Evolutionary conservation across 2,329 filamentous ascomycete species (phyloP).

Genomic region (Colletotrichum lentis): DNA sequence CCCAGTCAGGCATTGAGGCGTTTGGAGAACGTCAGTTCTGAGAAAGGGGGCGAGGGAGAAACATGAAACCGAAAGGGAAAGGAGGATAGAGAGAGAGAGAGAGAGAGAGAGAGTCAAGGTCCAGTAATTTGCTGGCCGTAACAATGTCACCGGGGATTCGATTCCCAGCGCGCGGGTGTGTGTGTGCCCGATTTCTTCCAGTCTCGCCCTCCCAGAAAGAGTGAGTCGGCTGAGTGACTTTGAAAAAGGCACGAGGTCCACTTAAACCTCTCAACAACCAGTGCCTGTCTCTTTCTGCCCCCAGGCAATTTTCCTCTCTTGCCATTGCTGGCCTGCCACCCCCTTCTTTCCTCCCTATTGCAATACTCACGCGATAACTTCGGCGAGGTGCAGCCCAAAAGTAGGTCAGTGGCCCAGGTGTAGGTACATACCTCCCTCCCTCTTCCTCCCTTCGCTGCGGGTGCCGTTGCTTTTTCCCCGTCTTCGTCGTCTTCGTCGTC

Average conservation of each 20-base stretch:
- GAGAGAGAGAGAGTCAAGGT: background rate
- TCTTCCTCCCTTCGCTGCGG: background rate
- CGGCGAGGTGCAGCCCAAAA: conserved; percentile 16
- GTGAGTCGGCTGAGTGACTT: conserved; percentile 29
- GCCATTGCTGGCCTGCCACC: conserved; percentile 21
- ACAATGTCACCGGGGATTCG: conserved; percentile 16
- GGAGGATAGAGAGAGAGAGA: too few species aligned
- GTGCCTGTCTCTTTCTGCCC: conserved; percentile 28
- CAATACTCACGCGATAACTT: conserved; percentile 31
- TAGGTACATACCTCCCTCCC: conserved; percentile 22
- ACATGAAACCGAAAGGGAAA: too few species aligned
- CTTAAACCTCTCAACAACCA: conserved; percentile 40
- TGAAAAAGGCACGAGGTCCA: conserved; percentile 34
- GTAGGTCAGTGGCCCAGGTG: background rate
- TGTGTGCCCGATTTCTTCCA: conserved; percentile 2
- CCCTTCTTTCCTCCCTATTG: conserved; percentile 21
- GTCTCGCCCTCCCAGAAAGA: conserved; percentile 12
- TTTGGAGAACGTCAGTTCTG: conserved; percentile 15
- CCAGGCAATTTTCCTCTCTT: conserved; percentile 21
- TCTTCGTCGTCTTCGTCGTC: background rate
- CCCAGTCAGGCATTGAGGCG: conserved; percentile 21
- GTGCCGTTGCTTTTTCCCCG: background rate
- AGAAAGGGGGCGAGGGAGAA: too few species aligned
- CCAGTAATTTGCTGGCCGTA: conserved; percentile 27
- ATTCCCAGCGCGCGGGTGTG: background rate